Conservation (phyloP, 2,329 filamentous ascomycete species). For the Coleophoma crateriformis region DNA sequence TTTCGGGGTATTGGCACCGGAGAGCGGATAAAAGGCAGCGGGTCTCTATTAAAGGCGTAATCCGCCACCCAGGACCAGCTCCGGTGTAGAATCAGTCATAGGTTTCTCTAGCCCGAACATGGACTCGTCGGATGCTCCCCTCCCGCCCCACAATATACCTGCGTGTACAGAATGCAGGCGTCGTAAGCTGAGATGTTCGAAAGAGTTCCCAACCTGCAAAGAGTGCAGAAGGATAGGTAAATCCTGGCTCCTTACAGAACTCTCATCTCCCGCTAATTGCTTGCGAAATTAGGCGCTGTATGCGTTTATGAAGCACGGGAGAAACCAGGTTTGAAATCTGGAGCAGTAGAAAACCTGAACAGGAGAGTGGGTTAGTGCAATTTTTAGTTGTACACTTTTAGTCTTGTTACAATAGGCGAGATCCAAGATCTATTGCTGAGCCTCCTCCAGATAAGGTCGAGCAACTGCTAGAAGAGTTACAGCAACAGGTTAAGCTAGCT, state of each 20-base stretch:
- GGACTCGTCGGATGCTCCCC: no score
- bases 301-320: constrained; percentile 25
- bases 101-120: no score
- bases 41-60: no score
- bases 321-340: constrained; percentile 30
- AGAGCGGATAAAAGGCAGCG: neutral
- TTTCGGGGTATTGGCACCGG: neutral
- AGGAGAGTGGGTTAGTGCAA: constrained; percentile 22
- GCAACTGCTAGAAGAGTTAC: constrained; percentile 1
- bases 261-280: neutral
- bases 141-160: constrained; percentile 11
- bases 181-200: constrained; percentile 27
- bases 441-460: constrained; percentile 15
- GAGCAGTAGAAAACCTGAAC: constrained; percentile 29
- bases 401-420: constrained; percentile 2
- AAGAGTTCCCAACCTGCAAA: constrained; percentile 24
- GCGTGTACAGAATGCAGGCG: constrained; percentile 26
- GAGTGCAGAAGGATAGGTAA: constrained; percentile 24
- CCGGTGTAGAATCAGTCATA: no score
- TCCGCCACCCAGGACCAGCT: no score
- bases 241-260: no score
- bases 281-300: constrained; percentile 5
- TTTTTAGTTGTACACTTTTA: no score
- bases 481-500: constrained; percentile 1
- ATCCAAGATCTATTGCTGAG: constrained; percentile 13